Evolutionary conservation across 257 asterid genomes (phyloP).

Genomic region (Lavandula angustifolia): DNA sequence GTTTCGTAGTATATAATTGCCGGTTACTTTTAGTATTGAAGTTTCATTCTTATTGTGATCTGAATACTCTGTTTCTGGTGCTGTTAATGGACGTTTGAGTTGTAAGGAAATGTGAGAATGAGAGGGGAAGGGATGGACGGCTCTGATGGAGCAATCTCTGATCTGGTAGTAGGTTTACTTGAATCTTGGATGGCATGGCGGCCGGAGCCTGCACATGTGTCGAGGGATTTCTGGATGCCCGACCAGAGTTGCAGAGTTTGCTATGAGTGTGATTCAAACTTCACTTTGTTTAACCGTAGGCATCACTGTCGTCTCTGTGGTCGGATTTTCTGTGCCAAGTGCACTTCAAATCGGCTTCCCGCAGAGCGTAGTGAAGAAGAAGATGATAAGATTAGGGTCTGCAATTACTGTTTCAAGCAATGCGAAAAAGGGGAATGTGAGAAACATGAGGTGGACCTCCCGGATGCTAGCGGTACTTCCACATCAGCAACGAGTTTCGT

Average conservation of each 20-base stretch:
- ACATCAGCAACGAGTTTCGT: slow-evolving; percentile 75
- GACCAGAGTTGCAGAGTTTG: slow-evolving; percentile 95
- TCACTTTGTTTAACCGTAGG: slow-evolving; percentile 83
- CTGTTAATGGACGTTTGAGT: slow-evolving; percentile 43
- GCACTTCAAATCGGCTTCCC: slow-evolving; percentile 84
- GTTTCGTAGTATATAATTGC: slow-evolving; percentile 20
- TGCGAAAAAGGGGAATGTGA: slow-evolving; percentile 74
- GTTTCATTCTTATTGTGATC: slow-evolving; percentile 4
- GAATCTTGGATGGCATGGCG: slow-evolving; percentile 86
- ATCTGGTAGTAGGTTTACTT: slow-evolving; percentile 54
- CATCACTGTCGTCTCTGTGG: slow-evolving; percentile 98
- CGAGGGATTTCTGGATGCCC: slow-evolving; percentile 99
- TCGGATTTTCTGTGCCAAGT: slow-evolving; percentile 77
- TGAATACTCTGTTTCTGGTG: slow-evolving; percentile 28
- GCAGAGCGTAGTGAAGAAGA: slow-evolving; percentile 39
- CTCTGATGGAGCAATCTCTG: slow-evolving; percentile 55
- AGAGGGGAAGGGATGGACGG: slow-evolving; percentile 65
- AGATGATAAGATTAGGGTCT: slow-evolving; percentile 37
- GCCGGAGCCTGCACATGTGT: slow-evolving; percentile 68
- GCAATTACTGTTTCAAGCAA: slow-evolving; percentile 39
- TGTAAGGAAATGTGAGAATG: slow-evolving; percentile 61
- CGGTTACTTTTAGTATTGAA: slow-evolving; percentile 25
- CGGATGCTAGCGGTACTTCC: slow-evolving; percentile 55
- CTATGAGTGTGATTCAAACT: slow-evolving; percentile 90
- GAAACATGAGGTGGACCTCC: slow-evolving; percentile 44